Evolutionary conservation across 345 rosid species (phyloP).

Genomic region (Dovyalis caffra): DNA sequence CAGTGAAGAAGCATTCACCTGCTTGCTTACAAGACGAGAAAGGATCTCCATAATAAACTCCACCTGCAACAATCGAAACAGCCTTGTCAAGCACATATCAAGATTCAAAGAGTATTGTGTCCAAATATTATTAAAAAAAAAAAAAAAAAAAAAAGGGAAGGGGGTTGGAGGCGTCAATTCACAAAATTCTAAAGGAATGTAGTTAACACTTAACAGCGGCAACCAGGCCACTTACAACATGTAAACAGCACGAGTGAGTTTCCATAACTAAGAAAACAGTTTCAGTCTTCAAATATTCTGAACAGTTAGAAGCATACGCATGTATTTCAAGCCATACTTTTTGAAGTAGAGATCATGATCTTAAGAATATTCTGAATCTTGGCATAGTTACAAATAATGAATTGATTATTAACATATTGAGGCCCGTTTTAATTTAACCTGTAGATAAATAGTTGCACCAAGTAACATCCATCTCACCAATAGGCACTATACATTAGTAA

Average conservation of each 20-base stretch:
- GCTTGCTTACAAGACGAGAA: conserved; percentile 90
- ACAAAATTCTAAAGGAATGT: too few species aligned
- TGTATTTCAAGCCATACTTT: background rate
- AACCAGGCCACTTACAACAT: background rate
- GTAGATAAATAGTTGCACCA: background rate
- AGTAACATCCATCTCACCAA: background rate
- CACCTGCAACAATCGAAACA: conserved; percentile 47
- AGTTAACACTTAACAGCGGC: background rate
- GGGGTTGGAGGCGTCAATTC: too few species aligned
- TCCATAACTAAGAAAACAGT: background rate
- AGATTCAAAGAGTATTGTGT: conserved; percentile 1
- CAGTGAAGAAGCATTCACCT: conserved; percentile 48
- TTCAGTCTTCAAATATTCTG: background rate
- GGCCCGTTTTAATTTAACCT: too few species aligned
- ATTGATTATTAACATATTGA: too few species aligned
- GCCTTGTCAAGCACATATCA: conserved; percentile 3
- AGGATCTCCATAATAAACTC: conserved; percentile 94
- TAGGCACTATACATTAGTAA: too few species aligned
- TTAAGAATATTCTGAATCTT: too few species aligned
- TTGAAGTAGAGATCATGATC: background rate
- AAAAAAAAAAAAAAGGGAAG: too few species aligned
- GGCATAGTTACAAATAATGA: too few species aligned
- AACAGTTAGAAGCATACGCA: background rate
- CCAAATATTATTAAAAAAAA: background rate
- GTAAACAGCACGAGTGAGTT: background rate